phyloP scores from a whole-genome alignment of 116 monocot genomes.

The Posidonia oceanica region DNA sequence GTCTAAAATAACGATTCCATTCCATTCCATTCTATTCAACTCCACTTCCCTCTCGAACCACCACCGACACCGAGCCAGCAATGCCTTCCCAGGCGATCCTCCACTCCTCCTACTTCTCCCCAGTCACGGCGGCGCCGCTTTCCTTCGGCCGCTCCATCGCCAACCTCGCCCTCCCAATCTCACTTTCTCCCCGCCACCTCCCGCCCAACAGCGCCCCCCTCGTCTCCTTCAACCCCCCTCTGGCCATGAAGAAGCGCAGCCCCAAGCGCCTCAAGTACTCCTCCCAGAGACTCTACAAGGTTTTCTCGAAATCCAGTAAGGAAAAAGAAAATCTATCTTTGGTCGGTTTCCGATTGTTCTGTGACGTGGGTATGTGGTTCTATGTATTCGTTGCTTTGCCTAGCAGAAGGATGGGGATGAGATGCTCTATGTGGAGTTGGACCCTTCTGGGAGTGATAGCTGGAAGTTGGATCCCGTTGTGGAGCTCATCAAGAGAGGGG shows the following conservation, averaged over 20 bases:
- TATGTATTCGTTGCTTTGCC: neutral
- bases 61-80: neutral
- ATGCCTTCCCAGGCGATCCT: slow-evolving; percentile 17
- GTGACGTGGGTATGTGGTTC: neutral
- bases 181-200: neutral
- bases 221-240: neutral
- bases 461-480: slow-evolving; percentile 86
- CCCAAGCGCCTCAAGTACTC: slow-evolving; percentile 84
- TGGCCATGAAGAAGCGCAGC: slow-evolving; percentile 46
- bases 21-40: too few species aligned
- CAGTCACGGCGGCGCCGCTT: slow-evolving; percentile 15
- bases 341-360: neutral
- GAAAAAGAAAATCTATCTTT: neutral
- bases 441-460: slow-evolving; percentile 39
- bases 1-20: too few species aligned
- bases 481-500: slow-evolving; percentile 65
- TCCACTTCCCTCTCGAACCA: too few species aligned
- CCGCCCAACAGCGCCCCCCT: neutral
- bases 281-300: slow-evolving; percentile 68
- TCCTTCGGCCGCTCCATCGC: slow-evolving; percentile 28
- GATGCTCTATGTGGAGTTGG: slow-evolving; percentile 78
- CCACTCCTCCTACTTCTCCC: neutral
- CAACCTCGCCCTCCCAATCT: neutral
- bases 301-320: neutral
- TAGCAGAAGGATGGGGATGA: slow-evolving; percentile 31